Evolutionary conservation across 371 early-diverging fungal genomes (phyloP).

Genomic region (Lichtheimia ornata): DNA sequence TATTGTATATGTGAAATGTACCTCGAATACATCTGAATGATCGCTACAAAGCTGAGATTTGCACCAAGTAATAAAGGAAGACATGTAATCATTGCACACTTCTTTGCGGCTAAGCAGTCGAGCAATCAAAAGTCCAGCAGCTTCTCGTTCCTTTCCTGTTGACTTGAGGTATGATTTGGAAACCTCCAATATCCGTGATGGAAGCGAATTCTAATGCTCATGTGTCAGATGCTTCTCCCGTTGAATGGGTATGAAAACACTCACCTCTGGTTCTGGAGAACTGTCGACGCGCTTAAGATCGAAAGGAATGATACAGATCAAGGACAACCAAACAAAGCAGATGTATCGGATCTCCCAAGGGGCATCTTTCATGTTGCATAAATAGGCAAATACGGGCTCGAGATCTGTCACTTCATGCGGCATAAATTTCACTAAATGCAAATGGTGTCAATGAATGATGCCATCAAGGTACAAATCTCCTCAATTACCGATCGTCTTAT

Average conservation of each 20-base stretch:
- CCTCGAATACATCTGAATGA: conserved; percentile 49
- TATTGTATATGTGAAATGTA: conserved; percentile 13
- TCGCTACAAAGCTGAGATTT: conserved; percentile 35
- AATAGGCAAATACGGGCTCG: conserved; percentile 77
- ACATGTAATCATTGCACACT: conserved; percentile 46
- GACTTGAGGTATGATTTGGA: conserved; percentile 57
- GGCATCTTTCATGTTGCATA: conserved; percentile 34
- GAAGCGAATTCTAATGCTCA: conserved; percentile 44
- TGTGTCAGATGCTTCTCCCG: not conserved
- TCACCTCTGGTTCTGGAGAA: conserved; percentile 27
- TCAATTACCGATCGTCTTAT: conserved; percentile 73
- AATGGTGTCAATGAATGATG: not conserved
- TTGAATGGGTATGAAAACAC: too few species aligned
- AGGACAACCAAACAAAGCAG: conserved; percentile 82
- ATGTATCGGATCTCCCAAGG: conserved; percentile 82
- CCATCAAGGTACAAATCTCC: not conserved
- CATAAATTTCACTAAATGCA: conserved; percentile 75
- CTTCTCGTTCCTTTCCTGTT: conserved; percentile 87
- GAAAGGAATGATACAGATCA: conserved; percentile 92
- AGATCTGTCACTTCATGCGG: conserved; percentile 89
- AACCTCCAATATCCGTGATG: conserved; percentile 52
- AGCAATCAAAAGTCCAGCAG: conserved; percentile 78
- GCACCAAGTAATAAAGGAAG: conserved; percentile 66
- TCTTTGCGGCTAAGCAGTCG: conserved; percentile 78
- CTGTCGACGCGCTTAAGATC: conserved; percentile 86